Percentiles rank a stretch among this genome's conserved stretches.
Evolutionary conservation across 129 eudicot genomes (phyloP).

Genomic region (Saussurea involucrata): DNA sequence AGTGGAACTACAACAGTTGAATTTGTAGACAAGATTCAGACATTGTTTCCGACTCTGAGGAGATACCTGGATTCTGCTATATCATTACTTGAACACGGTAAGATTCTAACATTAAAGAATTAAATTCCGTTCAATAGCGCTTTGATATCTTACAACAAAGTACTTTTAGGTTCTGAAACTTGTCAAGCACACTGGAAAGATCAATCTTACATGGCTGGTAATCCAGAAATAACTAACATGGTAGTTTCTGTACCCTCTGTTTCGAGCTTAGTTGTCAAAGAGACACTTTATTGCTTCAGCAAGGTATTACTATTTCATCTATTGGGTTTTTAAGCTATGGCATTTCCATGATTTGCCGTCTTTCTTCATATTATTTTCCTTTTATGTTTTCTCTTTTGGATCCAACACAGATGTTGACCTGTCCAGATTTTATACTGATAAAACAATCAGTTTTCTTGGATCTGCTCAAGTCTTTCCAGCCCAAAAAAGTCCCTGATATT

Average conservation of each 20-base stretch:
- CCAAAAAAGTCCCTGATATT: conserved; percentile 34
- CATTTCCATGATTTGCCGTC: background rate
- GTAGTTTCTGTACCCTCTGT: conserved; percentile 40
- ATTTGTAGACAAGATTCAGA: conserved; percentile 47
- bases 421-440: conserved; percentile 35
- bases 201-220: conserved; percentile 61
- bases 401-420: conserved; percentile 54
- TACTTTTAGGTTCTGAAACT: conserved; percentile 44
- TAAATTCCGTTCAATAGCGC: conserved; percentile 6
- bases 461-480: conserved; percentile 71
- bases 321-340: background rate
- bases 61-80: conserved; percentile 52
- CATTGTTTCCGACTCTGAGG: conserved; percentile 51
- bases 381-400: conserved; percentile 14
- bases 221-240: conserved; percentile 48
- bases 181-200: conserved; percentile 76
- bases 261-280: conserved; percentile 52
- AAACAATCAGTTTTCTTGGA: conserved; percentile 40
- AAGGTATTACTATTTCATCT: conserved; percentile 52
- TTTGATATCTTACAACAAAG: conserved; percentile 9
- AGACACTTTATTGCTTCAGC: conserved; percentile 60
- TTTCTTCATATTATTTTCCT: background rate
- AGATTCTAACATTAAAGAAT: conserved; percentile 3
- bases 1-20: conserved; percentile 34
- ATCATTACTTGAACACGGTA: conserved; percentile 48